Evolutionary conservation across 768 basidiomycete species (phyloP).

Genomic region (Lactifluus hygrophoroides): DNA sequence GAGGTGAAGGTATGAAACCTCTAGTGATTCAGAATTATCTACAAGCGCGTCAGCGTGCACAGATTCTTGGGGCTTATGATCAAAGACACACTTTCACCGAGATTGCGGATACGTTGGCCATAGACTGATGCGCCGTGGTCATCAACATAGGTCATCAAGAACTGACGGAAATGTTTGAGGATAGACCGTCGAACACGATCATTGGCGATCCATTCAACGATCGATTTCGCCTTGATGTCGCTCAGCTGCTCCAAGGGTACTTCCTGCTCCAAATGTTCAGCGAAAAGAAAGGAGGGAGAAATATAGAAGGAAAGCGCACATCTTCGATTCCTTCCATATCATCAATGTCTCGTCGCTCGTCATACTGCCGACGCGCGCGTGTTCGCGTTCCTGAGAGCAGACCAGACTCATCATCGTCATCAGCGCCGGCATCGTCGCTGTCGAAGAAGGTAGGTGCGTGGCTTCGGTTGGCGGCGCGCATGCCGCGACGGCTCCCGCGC

Average conservation of each 20-base stretch:
- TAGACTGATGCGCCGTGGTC: slow-evolving; percentile 89
- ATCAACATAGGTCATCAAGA: slow-evolving; percentile 93
- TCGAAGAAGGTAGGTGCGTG: slow-evolving; percentile 85
- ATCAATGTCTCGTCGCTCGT: slow-evolving; percentile 84
- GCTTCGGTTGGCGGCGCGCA: slow-evolving; percentile 67
- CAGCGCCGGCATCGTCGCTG: slow-evolving; percentile 70
- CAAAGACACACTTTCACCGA: slow-evolving; percentile 79
- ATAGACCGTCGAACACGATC: slow-evolving; percentile 88
- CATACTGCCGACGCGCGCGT: slow-evolving; percentile 84
- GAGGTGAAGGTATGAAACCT: slow-evolving; percentile 95
- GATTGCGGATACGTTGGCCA: slow-evolving; percentile 83
- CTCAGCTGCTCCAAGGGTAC: slow-evolving; percentile 92
- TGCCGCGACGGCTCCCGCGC: slow-evolving; percentile 55
- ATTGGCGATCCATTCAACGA: slow-evolving; percentile 95
- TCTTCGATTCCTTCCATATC: slow-evolving; percentile 87
- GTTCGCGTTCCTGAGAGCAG: slow-evolving; percentile 67
- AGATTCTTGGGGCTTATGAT: neutral
- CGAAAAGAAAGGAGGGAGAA: slow-evolving; percentile 14
- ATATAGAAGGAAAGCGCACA: slow-evolving; percentile 31
- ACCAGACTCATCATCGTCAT: slow-evolving; percentile 52
- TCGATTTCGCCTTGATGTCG: slow-evolving; percentile 96
- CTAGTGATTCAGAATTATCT: slow-evolving; percentile 97
- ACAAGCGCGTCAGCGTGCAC: slow-evolving; percentile 11
- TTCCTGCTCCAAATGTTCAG: slow-evolving; percentile 44
- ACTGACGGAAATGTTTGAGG: slow-evolving; percentile 86